A percentile compares a stretch with the other conserved stretches of the same genome.
Evolutionary conservation across 2,329 filamentous ascomycete species (phyloP).

Genomic region (Colletotrichum tamarilloi): DNA sequence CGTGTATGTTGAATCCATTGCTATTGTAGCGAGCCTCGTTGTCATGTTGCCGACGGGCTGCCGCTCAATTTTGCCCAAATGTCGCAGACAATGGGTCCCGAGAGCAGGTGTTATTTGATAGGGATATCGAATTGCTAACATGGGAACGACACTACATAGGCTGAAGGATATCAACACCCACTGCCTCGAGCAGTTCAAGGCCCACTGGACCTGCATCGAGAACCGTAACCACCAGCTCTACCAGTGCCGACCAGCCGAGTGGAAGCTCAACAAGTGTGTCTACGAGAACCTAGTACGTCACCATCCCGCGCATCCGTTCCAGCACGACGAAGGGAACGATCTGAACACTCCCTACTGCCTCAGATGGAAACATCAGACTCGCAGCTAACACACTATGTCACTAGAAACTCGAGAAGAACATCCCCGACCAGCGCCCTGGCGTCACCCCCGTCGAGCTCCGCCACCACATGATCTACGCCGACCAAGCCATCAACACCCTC

Average conservation of each 20-base stretch:
- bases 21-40: background rate
- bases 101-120: background rate
- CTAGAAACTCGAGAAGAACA: constrained; percentile 83
- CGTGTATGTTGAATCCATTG: constrained; percentile 74
- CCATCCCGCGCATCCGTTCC: background rate
- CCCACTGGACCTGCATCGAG: constrained; percentile 95
- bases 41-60: background rate
- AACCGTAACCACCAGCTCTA: constrained; percentile 98
- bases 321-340: background rate
- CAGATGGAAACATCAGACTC: background rate
- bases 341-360: background rate
- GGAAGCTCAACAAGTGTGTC: constrained; percentile 93
- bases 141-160: constrained; percentile 55
- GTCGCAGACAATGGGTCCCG: too few relatives aligned
- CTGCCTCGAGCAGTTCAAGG: constrained; percentile 90
- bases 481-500: constrained; percentile 57
- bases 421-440: constrained; percentile 78
- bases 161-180: constrained; percentile 96
- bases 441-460: constrained; percentile 80
- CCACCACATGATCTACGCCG: constrained; percentile 71
- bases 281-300: constrained; percentile 90
- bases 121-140: constrained; percentile 8
- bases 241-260: constrained; percentile 91
- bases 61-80: too few relatives aligned
- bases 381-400: background rate